Percentiles rank a stretch among this genome's conserved stretches.
Conservation (phyloP, 352 stramenopile species). For the Phytophthora chlamydospora region DNA sequence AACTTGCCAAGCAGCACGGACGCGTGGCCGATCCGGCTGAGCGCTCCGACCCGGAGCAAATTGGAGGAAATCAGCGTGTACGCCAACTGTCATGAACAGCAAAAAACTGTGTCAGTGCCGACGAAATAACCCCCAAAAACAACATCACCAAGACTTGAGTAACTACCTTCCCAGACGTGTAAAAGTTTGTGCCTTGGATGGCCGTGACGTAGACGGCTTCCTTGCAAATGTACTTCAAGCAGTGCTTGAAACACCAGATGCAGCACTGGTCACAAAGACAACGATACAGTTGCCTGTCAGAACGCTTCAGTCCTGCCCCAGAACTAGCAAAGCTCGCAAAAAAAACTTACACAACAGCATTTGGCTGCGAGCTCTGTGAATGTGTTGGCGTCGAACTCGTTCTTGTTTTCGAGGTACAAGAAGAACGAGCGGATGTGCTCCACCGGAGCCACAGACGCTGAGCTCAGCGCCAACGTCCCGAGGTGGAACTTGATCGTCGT, state of each 20-base stretch:
- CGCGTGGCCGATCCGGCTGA: constrained; percentile 73
- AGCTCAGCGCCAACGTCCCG: constrained; percentile 74
- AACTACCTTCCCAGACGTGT: constrained; percentile 72
- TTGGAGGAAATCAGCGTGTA: constrained; percentile 78
- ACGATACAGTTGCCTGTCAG: constrained; percentile 11
- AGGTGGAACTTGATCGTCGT: constrained; percentile 74
- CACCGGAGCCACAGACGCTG: constrained; percentile 60
- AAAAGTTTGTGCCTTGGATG: constrained; percentile 82
- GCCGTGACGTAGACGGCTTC: constrained; percentile 82
- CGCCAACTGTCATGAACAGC: constrained; percentile 42
- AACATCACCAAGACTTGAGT: background rate
- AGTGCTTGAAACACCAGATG: constrained; percentile 86
- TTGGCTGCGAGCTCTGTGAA: constrained; percentile 62
- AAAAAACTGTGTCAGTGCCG: constrained; percentile 4
- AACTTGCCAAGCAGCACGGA: constrained; percentile 76
- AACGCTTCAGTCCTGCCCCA: background rate
- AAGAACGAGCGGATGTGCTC: constrained; percentile 78
- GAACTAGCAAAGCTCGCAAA: background rate
- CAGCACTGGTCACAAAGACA: constrained; percentile 59
- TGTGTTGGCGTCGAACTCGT: constrained; percentile 72
- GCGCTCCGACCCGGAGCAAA: constrained; percentile 63
- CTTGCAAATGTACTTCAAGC: constrained; percentile 86
- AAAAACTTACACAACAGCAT: constrained; percentile 71
- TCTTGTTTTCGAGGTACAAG: constrained; percentile 85
- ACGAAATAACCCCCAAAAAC: background rate